phyloP scores from a whole-genome alignment of 805 yeast species.

The Tetrapisispora arboricola region DNA sequence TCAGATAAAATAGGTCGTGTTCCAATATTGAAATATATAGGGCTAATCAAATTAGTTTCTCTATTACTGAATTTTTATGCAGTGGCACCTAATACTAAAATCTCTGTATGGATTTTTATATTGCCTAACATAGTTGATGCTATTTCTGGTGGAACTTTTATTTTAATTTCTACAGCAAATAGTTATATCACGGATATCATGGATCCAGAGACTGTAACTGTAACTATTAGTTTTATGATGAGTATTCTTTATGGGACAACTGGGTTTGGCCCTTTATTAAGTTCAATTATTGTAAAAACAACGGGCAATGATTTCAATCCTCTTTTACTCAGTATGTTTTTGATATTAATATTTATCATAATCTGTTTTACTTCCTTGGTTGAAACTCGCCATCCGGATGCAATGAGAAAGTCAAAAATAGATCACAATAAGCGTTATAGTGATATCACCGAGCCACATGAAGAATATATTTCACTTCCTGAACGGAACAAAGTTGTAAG shows the following conservation, averaged over 20 bases:
- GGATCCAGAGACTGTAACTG: conserved; percentile 47
- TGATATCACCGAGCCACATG: conserved; percentile 1
- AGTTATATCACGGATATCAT: conserved; percentile 70
- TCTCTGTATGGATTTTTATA: conserved; percentile 32
- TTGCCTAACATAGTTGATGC: conserved; percentile 37
- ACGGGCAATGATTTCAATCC: conserved; percentile 24
- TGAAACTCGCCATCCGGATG: conserved; percentile 52
- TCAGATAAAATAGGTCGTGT: conserved; percentile 60
- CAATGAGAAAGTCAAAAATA: conserved; percentile 37
- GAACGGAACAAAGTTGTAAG: background rate
- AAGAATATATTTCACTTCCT: background rate
- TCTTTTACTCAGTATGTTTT: conserved; percentile 21
- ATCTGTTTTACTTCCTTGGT: conserved; percentile 36
- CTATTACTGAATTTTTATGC: conserved; percentile 14
- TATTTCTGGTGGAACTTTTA: conserved; percentile 52
- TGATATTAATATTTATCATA: conserved; percentile 29
- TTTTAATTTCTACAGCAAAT: conserved; percentile 47
- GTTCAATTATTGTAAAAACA: conserved; percentile 32
- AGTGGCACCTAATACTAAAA: conserved; percentile 31
- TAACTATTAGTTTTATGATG: conserved; percentile 46
- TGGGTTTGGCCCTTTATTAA: conserved; percentile 55
- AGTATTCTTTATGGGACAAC: conserved; percentile 52
- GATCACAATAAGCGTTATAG: conserved; percentile 1
- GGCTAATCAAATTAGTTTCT: conserved; percentile 17
- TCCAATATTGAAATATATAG: conserved; percentile 33